phyloP scores from a whole-genome alignment of 805 yeast genomes.

The Alloascoidea africana region DNA sequence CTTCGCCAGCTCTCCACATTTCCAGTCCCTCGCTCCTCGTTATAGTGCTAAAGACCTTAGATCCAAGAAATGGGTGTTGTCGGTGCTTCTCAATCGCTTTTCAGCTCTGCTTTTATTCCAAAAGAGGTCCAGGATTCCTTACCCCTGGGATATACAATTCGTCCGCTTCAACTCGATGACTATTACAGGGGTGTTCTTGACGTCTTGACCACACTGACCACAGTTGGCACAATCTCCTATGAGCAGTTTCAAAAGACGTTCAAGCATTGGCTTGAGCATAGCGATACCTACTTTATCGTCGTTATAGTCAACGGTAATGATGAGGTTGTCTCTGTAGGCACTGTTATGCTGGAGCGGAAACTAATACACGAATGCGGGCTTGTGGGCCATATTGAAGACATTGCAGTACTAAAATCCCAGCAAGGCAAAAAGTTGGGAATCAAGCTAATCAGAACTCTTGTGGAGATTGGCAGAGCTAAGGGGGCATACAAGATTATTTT shows the following conservation, averaged over 20 bases:
- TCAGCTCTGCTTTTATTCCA: constrained; percentile 14
- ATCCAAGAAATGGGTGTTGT: constrained; percentile 5
- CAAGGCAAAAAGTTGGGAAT: constrained; percentile 80
- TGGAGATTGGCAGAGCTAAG: constrained; percentile 34
- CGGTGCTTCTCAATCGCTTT: constrained; percentile 5
- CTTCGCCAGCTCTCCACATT: no score
- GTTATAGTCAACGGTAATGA: constrained; percentile 45
- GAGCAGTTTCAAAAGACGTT: constrained; percentile 35
- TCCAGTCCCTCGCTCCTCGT: no score
- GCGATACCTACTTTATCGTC: constrained; percentile 44
- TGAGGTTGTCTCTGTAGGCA: constrained; percentile 69
- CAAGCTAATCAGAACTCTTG: constrained; percentile 44
- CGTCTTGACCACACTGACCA: constrained; percentile 55
- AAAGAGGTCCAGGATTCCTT: constrained; percentile 10
- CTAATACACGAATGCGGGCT: constrained; percentile 67
- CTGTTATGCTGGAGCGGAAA: constrained; percentile 66
- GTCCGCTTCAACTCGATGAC: constrained; percentile 43
- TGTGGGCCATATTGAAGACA: constrained; percentile 93
- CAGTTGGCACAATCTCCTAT: constrained; percentile 58
- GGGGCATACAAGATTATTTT: constrained; percentile 84
- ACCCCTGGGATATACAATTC: constrained; percentile 56
- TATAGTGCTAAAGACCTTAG: no score
- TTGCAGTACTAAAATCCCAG: constrained; percentile 56
- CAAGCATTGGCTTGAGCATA: constrained; percentile 37
- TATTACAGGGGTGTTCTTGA: constrained; percentile 45